These are phyloP conservation scores for Nemophila menziesii DNA, from an alignment of 257 asterid species.

Conservation along the genomic window DNA sequence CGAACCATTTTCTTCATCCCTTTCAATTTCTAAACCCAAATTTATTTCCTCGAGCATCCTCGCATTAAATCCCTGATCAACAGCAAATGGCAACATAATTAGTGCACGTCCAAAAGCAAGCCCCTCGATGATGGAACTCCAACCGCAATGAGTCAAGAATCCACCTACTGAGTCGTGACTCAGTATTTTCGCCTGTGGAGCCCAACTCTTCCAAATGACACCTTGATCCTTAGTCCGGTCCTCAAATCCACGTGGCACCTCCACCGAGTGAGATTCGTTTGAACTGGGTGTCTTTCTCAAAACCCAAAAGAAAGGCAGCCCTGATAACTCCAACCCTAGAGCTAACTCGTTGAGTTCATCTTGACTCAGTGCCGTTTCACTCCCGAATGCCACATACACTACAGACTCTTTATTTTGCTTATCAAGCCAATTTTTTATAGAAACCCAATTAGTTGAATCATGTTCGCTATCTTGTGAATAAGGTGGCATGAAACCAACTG, in stretches of 20 bases:
- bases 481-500: conserved; percentile 18
- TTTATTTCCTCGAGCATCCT: conserved; percentile 13
- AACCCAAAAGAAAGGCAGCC: conserved; percentile 23
- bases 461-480: neutral
- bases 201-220: conserved; percentile 19
- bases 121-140: conserved; percentile 25
- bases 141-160: conserved; percentile 22
- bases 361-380: conserved; percentile 4
- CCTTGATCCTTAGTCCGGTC: conserved; percentile 17
- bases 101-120: conserved; percentile 11
- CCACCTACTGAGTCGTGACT: conserved; percentile 22
- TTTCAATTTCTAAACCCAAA: conserved; percentile 2
- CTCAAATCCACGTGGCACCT: conserved; percentile 20
- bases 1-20: conserved; percentile 13
- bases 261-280: neutral
- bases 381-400: conserved; percentile 13
- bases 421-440: conserved; percentile 5
- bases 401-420: conserved; percentile 1
- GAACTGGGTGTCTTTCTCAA: conserved; percentile 11
- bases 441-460: neutral
- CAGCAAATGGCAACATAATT: conserved; percentile 16
- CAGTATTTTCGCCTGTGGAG: conserved; percentile 18
- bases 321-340: conserved; percentile 19
- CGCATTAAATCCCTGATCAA: conserved; percentile 27
- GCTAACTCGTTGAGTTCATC: conserved; percentile 19